A percentile compares a stretch with the other conserved stretches of the same genome.
Evolutionary conservation across 352 stramenopile species (phyloP).

Genomic region (Phytophthora pseudosyringae): DNA sequence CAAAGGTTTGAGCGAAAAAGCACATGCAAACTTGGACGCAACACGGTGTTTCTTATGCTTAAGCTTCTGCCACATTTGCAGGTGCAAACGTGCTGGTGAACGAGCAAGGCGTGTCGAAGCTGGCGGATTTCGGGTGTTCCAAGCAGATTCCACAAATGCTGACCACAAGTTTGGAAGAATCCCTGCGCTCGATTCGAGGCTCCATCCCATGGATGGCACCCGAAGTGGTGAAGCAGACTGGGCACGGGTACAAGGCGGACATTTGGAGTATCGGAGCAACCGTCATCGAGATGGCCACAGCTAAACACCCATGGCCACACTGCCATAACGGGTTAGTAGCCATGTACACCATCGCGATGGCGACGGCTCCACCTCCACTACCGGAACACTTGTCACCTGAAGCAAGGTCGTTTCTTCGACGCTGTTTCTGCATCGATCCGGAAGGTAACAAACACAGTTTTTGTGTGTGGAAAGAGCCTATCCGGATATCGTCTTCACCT

Average conservation of each 20-base stretch:
- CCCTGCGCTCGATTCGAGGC: conserved; percentile 79
- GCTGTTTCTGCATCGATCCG: conserved; percentile 80
- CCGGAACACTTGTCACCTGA: conserved; percentile 54
- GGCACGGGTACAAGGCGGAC: conserved; percentile 78
- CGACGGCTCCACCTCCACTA: conserved; percentile 57
- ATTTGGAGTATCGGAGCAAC: conserved; percentile 86
- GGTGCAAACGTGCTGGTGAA: conserved; percentile 91
- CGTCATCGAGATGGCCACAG: conserved; percentile 85
- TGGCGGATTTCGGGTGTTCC: conserved; percentile 92
- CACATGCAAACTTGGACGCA: not conserved
- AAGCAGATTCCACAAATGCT: conserved; percentile 86
- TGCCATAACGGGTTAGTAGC: conserved; percentile 66
- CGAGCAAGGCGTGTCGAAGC: conserved; percentile 85
- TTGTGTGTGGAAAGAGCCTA: not conserved
- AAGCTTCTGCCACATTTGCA: conserved; percentile 10
- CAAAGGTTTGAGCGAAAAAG: conserved; percentile 59
- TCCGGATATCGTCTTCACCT: not conserved
- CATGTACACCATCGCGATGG: conserved; percentile 76
- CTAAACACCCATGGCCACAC: conserved; percentile 67
- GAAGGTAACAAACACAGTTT: conserved; percentile 40
- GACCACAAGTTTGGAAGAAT: conserved; percentile 85
- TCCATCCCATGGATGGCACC: conserved; percentile 89
- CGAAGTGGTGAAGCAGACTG: conserved; percentile 78
- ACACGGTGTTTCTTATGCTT: not conserved
- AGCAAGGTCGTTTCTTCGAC: conserved; percentile 60